These are phyloP conservation scores for Plasmodium berghei DNA, from an alignment of 169 alveolate species.

Conservation along the genomic window DNA sequence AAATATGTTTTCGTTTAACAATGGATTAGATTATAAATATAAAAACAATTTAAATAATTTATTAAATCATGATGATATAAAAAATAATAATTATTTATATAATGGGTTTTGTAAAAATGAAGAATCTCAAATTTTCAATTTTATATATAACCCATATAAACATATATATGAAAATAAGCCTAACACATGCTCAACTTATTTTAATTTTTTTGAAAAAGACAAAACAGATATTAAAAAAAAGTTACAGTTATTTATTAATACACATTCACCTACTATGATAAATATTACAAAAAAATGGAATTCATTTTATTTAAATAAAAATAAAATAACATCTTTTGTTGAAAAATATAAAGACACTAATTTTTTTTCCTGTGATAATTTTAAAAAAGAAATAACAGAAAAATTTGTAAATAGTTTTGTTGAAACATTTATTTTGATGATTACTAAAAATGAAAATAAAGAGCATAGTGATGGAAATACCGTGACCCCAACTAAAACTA, in stretches of 20 bases:
- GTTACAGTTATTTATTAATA: slow-evolving; percentile 48
- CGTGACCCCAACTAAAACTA: too few relatives aligned
- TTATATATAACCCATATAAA: slow-evolving; percentile 50
- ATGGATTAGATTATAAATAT: not conserved
- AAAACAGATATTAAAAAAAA: slow-evolving; percentile 54
- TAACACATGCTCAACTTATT: slow-evolving; percentile 26
- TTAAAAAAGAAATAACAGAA: slow-evolving; percentile 41
- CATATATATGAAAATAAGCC: slow-evolving; percentile 40
- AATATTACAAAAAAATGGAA: slow-evolving; percentile 56
- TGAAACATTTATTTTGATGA: slow-evolving; percentile 20
- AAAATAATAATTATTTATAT: not conserved
- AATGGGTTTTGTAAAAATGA: slow-evolving; percentile 10
- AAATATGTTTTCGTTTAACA: not conserved
- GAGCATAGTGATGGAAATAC: not conserved
- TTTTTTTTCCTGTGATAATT: slow-evolving; percentile 25
- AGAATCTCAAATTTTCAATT: slow-evolving; percentile 35
- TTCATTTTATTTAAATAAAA: slow-evolving; percentile 47
- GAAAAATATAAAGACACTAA: slow-evolving; percentile 33
- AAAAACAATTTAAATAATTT: not conserved
- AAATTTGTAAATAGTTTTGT: slow-evolving; percentile 43
- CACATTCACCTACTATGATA: slow-evolving; percentile 73
- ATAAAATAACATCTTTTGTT: slow-evolving; percentile 38
- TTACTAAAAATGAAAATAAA: not conserved
- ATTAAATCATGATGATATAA: not conserved
- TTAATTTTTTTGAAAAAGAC: slow-evolving; percentile 38